Evolutionary conservation across 768 basidiomycete genomes (phyloP), one percentile per base, ranked within the genome.

Genomic region (Daedaleopsis sinensis): DNA sequence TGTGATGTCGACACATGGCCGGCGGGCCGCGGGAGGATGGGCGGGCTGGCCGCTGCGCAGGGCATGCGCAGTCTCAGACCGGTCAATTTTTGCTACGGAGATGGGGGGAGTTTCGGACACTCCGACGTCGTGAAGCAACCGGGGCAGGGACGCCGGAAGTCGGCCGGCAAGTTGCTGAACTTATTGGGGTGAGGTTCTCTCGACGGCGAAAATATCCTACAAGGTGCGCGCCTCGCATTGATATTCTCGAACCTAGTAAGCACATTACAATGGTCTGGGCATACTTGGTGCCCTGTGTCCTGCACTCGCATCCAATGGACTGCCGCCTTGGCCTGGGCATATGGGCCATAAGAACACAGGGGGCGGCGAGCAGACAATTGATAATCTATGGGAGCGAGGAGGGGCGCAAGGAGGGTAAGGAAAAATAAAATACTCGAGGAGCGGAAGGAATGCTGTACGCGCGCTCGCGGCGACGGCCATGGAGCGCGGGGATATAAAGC

Each of bases 401-500:
- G 7, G 12, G 36, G 18, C 24, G n/a, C 16, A 16, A 21, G 42
- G 2, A 13, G 5, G 27, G 23, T 11, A 46, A 58, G 52, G 48
- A 38, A 55, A 62, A 54, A 54, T n/a, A n/a, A n/a, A n/a, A n/a
- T n/a, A n/a, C n/a, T n/a, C n/a, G n/a, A 54, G 47, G 38, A 5
- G 38, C 6, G 46, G 52, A 49, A 37, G 39, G 24, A 36, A 50
- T 24, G 60, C 37, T 21, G 48, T 43, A 24, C 44, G 56, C 21
- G 56, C 52, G 56, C 23, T 24, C 50, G 46, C 57, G 61, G 56
- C 27, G 57, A 42, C 23, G 56, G 44, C 55, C 57, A 56, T 21
- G 19, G 32, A 37, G 18, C n/a, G 21, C 46, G 24, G 21, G 38
- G 36, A 59, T 60, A 64, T 63, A 64, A 59, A 64, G 43, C 36